Percentiles rank a stretch among this genome's conserved stretches.
phyloP scores from a whole-genome alignment of 164 flowering plant species.

The Platanus orientalis region DNA sequence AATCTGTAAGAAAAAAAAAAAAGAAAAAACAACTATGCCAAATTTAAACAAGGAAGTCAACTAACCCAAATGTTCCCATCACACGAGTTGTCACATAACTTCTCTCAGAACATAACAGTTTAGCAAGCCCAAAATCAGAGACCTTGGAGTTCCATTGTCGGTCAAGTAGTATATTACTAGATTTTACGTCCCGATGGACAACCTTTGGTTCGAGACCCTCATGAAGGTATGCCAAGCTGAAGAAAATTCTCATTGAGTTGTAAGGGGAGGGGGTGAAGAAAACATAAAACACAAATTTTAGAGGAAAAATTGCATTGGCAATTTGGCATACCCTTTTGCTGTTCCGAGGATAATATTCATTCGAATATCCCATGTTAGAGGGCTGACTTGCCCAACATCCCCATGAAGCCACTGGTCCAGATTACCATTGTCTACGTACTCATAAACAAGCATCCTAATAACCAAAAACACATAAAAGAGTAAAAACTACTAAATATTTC shows the following conservation, averaged over 20 bases:
- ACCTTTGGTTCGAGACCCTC: conserved; percentile 99
- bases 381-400: conserved; percentile 86
- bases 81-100: conserved; percentile 94
- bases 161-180: conserved; percentile 89
- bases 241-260: not conserved
- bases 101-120: conserved; percentile 75
- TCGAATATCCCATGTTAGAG: conserved; percentile 90
- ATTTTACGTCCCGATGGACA: conserved; percentile 89
- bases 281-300: not conserved
- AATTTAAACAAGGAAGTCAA: conserved; percentile 10
- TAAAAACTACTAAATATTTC: not conserved
- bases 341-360: conserved; percentile 86
- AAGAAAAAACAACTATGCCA: not conserved
- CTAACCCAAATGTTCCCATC: conserved; percentile 98
- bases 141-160: conserved; percentile 86
- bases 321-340: conserved; percentile 79
- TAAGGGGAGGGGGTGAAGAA: not conserved
- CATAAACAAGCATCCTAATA: conserved; percentile 94
- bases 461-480: conserved; percentile 6
- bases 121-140: conserved; percentile 98
- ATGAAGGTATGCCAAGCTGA: conserved; percentile 93
- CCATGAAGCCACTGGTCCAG: conserved; percentile 98
- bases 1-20: not conserved
- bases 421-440: conserved; percentile 90
- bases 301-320: not conserved